Conservation (phyloP, 768 basidiomycete species). For the Tylopilus sp. region DNA sequence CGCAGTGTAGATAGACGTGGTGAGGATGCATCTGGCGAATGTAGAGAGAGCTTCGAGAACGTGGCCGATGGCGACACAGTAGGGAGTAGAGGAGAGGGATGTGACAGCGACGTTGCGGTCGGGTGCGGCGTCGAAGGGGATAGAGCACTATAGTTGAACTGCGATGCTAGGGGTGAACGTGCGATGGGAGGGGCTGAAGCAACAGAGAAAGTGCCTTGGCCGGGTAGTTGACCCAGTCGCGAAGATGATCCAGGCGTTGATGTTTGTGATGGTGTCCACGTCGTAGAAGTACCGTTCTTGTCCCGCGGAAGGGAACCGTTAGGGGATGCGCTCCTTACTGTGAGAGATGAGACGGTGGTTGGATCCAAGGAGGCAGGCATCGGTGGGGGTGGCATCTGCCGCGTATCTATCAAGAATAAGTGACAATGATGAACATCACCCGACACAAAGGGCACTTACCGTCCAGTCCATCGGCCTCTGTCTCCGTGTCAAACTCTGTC, state of each 20-base stretch:
- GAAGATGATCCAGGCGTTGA: slow-evolving; percentile 1
- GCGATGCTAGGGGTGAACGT: background rate
- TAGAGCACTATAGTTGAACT: background rate
- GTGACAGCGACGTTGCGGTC: background rate
- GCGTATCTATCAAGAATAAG: slow-evolving; percentile 29
- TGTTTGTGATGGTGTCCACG: slow-evolving; percentile 11
- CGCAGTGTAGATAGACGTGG: slow-evolving; percentile 10
- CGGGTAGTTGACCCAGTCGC: slow-evolving; percentile 3
- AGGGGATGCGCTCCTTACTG: slow-evolving; percentile 18
- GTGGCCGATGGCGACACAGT: slow-evolving; percentile 43
- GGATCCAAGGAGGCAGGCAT: slow-evolving; percentile 45
- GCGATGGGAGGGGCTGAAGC: background rate
- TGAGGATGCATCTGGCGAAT: slow-evolving; percentile 31
- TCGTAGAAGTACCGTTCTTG: slow-evolving; percentile 11
- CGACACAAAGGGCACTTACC: slow-evolving; percentile 14
- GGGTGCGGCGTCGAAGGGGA: slow-evolving; percentile 2
- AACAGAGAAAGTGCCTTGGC: background rate
- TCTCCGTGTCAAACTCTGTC: slow-evolving; percentile 33
- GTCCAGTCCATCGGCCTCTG: slow-evolving; percentile 24
- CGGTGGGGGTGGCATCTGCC: slow-evolving; percentile 50
- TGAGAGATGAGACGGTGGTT: slow-evolving; percentile 34
- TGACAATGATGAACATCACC: background rate
- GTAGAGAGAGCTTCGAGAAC: slow-evolving; percentile 52
- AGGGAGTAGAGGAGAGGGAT: slow-evolving; percentile 1
- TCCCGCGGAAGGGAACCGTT: slow-evolving; percentile 13